These are phyloP conservation scores for Manihot esculenta DNA, from an alignment of 441 rosid species.

Conservation along the genomic window DNA sequence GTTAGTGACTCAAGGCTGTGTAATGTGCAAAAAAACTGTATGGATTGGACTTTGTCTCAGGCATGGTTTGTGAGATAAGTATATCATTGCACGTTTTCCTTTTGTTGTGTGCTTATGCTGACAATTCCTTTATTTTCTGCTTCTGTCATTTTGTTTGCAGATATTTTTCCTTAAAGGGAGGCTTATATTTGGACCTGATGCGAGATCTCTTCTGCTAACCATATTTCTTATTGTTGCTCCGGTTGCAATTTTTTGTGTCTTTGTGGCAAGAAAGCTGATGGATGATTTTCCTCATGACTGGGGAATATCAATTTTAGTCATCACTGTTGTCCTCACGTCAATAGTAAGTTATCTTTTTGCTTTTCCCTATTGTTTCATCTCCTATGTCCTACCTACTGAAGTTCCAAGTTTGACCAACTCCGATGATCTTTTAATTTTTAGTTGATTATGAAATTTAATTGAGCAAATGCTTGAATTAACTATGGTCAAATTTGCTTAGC, in stretches of 20 bases:
- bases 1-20: background rate
- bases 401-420: conserved; percentile 2
- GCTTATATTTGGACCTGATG: conserved; percentile 95
- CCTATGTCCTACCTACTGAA: background rate
- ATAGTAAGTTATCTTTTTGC: conserved; percentile 53
- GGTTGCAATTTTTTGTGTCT: conserved; percentile 63
- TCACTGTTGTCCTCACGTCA: conserved; percentile 50
- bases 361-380: conserved; percentile 1
- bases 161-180: conserved; percentile 74
- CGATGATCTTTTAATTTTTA: background rate
- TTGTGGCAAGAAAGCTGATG: conserved; percentile 62
- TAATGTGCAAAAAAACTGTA: background rate
- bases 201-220: conserved; percentile 64
- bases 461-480: background rate
- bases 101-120: conserved; percentile 9
- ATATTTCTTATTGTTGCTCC: conserved; percentile 75
- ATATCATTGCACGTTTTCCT: background rate
- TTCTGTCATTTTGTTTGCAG: conserved; percentile 39
- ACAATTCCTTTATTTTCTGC: conserved; percentile 7
- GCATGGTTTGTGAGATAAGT: background rate
- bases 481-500: background rate
- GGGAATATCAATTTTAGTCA: conserved; percentile 63
- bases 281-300: conserved; percentile 60
- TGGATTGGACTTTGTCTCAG: too few species aligned
- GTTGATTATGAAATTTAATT: background rate